Conservation (phyloP, 2,329 filamentous ascomycete genomes). For the Rachicladosporium sp. region DNA sequence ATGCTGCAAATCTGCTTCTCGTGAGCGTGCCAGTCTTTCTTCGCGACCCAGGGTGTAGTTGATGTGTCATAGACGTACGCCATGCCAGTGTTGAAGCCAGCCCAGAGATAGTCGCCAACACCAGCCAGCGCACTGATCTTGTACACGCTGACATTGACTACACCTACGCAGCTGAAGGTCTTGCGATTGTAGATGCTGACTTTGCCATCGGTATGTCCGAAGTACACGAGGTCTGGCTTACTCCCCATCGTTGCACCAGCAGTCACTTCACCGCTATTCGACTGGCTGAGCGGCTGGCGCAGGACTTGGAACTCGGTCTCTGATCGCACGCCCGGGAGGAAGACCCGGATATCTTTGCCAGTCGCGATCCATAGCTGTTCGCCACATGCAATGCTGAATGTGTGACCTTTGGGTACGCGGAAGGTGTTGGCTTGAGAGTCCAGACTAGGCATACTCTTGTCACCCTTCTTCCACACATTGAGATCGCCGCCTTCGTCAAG, state of each 20-base stretch:
- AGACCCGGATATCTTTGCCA: conserved; percentile 79
- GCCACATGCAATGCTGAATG: conserved; percentile 77
- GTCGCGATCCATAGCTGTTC: conserved; percentile 77
- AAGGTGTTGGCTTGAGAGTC: conserved; percentile 63
- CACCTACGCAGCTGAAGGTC: conserved; percentile 63
- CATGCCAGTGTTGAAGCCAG: conserved; percentile 86
- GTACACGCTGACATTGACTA: conserved; percentile 81
- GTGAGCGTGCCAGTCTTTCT: conserved; percentile 93
- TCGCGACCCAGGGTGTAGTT: conserved; percentile 71
- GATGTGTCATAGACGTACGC: conserved; percentile 83
- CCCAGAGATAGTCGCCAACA: conserved; percentile 76
- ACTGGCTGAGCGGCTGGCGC: conserved; percentile 55
- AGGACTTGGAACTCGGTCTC: conserved; percentile 63
- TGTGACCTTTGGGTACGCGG: conserved; percentile 67
- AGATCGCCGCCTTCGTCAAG: conserved; percentile 80
- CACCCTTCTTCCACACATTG: conserved; percentile 72
- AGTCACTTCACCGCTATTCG: conserved; percentile 73
- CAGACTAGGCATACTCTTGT: conserved; percentile 58
- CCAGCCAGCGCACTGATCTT: conserved; percentile 84
- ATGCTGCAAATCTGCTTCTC: conserved; percentile 70
- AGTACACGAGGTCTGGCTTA: conserved; percentile 67
- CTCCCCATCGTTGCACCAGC: conserved; percentile 65
- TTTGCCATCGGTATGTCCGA: conserved; percentile 89
- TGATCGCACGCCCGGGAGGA: conserved; percentile 57
- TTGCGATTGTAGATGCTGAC: conserved; percentile 79